Percentiles rank a stretch among this genome's conserved stretches.
These are phyloP conservation scores for Patellifolia procumbens DNA, from an alignment of 179 eudicot genomes.

Conservation along the genomic window DNA sequence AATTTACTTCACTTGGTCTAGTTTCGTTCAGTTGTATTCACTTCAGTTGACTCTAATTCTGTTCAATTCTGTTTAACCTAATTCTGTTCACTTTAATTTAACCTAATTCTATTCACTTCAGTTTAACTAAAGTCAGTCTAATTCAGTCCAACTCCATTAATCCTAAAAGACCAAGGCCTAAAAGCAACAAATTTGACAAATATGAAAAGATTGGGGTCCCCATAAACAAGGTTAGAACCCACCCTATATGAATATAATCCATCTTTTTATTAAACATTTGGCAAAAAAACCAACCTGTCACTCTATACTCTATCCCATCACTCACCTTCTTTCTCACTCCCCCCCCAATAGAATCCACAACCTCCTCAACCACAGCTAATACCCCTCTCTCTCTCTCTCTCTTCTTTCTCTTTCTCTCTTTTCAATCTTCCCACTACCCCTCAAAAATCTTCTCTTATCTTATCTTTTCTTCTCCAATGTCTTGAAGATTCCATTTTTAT, in stretches of 20 bases:
- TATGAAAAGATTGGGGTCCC: background rate
- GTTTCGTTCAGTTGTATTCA: too few species aligned
- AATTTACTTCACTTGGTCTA: too few species aligned
- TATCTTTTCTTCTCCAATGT: background rate
- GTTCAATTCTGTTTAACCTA: too few species aligned
- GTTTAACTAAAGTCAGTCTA: too few species aligned
- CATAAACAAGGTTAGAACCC: background rate
- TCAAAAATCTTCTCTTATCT: background rate
- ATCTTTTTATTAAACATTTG: background rate
- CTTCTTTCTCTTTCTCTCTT: background rate
- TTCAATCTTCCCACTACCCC: background rate
- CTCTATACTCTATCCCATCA: background rate
- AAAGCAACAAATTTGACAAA: too few species aligned
- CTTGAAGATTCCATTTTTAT: background rate
- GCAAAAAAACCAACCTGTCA: slow-evolving; percentile 12
- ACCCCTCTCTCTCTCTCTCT: background rate
- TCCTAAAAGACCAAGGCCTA: too few species aligned
- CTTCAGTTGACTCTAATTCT: too few species aligned
- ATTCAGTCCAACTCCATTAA: too few species aligned
- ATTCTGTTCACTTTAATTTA: too few species aligned
- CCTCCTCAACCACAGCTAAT: slow-evolving; percentile 6
- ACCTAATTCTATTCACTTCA: too few species aligned
- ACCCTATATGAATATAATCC: background rate
- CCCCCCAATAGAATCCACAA: background rate
- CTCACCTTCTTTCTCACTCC: background rate